Evolutionary conservation across 768 basidiomycete genomes (phyloP), one percentile per base, ranked within the genome.

Genomic region (Amanita thiersii): DNA sequence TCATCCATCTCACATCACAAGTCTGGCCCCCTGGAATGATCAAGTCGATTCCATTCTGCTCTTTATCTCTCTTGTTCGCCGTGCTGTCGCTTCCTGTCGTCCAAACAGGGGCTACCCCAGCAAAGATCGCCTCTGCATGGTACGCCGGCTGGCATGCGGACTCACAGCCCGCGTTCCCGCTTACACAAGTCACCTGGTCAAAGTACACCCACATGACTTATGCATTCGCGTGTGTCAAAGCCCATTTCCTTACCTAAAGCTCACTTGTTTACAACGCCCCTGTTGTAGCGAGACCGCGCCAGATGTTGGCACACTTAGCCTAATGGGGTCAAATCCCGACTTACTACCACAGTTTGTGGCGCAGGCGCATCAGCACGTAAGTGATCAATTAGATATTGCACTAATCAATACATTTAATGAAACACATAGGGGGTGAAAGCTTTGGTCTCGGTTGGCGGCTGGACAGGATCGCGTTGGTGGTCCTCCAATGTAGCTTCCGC

Each of bases 141-240:
- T 85, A 73, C 50, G 76, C 82, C 20, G 76, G 78, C 33, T 88
- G 77, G 77, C 77, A 81, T 53, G 57, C 72, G 18, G 58, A 56
- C 4, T 49, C 58, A 23, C 5, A 12, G 9, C 40, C 40, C 21
- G 62, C 60, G 0, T 79, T 77, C 50, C 62, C 72, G 1, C 63
- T 80, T 19, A 60, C 66, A 18, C 63, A 72, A 30, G 66, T 88
- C 50, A 66, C 65, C 44, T 88, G 85, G 85, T 53, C 56, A 3
- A 73, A 72, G 59, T 87, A 86, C 59, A 85, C 74, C 2, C 68
- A 75, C 40, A 57, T 84, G 47, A 74, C 75, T 8, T 88, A 81
- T 57, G 70, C 85, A 2, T 85, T 86, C 48, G 83, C 79, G 81
- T 74, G 54, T 61, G 79, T 73, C 30, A 19, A n/a, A 9, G 7